These are phyloP conservation scores for Pythium myriotylum DNA, from an alignment of 352 stramenopile species.

Conservation along the genomic window DNA sequence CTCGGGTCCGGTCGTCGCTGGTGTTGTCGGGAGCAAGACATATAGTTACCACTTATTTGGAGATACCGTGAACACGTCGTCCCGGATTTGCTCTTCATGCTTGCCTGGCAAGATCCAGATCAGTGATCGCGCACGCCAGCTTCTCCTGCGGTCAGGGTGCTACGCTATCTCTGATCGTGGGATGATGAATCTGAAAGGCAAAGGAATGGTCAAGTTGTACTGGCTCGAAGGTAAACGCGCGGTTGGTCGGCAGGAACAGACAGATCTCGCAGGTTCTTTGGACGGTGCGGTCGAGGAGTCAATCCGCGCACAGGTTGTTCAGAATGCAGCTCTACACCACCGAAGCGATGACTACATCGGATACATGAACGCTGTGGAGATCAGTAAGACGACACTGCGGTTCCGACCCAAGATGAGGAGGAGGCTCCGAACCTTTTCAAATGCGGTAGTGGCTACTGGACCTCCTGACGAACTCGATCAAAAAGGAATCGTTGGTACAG, in stretches of 20 bases:
- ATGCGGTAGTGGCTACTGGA: background rate
- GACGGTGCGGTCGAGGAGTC: conserved; percentile 55
- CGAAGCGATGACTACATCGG: conserved; percentile 61
- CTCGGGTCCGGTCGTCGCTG: conserved; percentile 73
- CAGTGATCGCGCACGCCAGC: conserved; percentile 52
- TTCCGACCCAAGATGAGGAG: conserved; percentile 45
- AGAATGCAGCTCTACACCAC: conserved; percentile 42
- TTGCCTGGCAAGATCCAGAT: conserved; percentile 70
- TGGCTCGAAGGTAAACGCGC: conserved; percentile 66
- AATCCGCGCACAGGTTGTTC: conserved; percentile 40
- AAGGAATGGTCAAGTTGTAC: conserved; percentile 67
- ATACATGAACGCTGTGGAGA: conserved; percentile 67
- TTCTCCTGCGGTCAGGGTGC: conserved; percentile 45
- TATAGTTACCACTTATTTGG: conserved; percentile 88
- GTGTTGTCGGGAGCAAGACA: conserved; percentile 79
- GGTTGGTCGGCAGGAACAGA: conserved; percentile 24
- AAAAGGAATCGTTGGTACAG: conserved; percentile 48
- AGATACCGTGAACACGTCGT: conserved; percentile 84
- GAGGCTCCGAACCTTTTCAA: conserved; percentile 4
- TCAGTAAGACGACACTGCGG: conserved; percentile 45
- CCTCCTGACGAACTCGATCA: conserved; percentile 15
- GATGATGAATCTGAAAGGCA: conserved; percentile 73
- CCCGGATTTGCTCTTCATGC: conserved; percentile 75
- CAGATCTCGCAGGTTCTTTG: conserved; percentile 37
- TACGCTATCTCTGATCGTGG: conserved; percentile 66